Conservation (phyloP, 2,329 filamentous ascomycete species). For the Beauveria sp. region DNA sequence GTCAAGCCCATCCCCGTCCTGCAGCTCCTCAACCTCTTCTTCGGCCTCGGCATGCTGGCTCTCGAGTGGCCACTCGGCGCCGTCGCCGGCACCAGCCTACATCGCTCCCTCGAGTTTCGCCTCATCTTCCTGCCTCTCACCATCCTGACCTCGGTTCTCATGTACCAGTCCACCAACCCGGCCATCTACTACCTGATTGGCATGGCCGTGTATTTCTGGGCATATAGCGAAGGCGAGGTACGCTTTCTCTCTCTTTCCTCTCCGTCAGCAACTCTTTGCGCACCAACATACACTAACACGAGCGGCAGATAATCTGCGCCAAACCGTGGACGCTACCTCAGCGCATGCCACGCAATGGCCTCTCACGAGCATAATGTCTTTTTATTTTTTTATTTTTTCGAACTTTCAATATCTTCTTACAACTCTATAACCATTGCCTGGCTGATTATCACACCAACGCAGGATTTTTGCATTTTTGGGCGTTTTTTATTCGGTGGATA, state of each 20-base stretch:
- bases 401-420: not conserved
- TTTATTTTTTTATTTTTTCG: not conserved
- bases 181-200: conserved; percentile 88
- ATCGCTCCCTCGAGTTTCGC: conserved; percentile 81
- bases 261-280: not conserved
- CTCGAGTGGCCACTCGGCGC: conserved; percentile 86
- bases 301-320: conserved; percentile 53
- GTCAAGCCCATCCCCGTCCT: conserved; percentile 84
- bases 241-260: conserved; percentile 21
- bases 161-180: conserved; percentile 90
- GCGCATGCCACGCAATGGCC: conserved; percentile 29
- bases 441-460: conserved; percentile 2
- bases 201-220: conserved; percentile 89
- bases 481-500: not conserved
- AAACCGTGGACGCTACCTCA: conserved; percentile 64
- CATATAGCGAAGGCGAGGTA: conserved; percentile 95
- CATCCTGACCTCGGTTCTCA: conserved; percentile 63
- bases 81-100: conserved; percentile 68
- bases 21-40: conserved; percentile 81
- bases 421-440: not conserved
- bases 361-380: conserved; percentile 7
- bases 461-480: conserved; percentile 1
- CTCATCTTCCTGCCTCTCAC: conserved; percentile 76
- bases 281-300: conserved; percentile 9
- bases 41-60: conserved; percentile 69